Percentiles rank a stretch among this genome's conserved stretches.
Conservation (phyloP, 2,329 filamentous ascomycete species). For the Pseudogymnoascus destructans region DNA sequence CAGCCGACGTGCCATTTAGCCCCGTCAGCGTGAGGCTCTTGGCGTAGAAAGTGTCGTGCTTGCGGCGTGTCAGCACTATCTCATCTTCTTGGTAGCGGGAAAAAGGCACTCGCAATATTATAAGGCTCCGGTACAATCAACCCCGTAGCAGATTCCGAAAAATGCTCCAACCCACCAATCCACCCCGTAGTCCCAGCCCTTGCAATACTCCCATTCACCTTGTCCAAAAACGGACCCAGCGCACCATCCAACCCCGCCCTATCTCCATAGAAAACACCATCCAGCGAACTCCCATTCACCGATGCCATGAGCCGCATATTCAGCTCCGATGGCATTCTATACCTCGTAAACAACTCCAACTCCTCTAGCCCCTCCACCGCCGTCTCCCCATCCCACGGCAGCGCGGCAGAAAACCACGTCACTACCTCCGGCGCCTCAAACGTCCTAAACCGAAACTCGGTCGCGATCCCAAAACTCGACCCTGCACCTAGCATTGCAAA, state of each 20-base stretch:
- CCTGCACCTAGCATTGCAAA: slow-evolving; percentile 27
- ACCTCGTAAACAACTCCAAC: not conserved
- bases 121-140: not conserved
- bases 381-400: slow-evolving; percentile 11
- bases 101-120: not conserved
- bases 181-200: not conserved
- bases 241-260: not conserved
- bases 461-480: slow-evolving; percentile 27
- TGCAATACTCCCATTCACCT: not conserved
- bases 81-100: not conserved
- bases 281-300: not conserved
- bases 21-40: slow-evolving; percentile 42
- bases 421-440: slow-evolving; percentile 25
- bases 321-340: not conserved
- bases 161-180: not conserved
- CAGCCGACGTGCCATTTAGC: slow-evolving; percentile 35
- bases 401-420: slow-evolving; percentile 17
- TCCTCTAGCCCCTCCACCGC: not conserved
- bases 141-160: not conserved
- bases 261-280: not conserved
- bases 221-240: not conserved
- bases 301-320: not conserved
- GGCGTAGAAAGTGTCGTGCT: slow-evolving; percentile 40
- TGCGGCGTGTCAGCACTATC: slow-evolving; percentile 16
- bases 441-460: slow-evolving; percentile 24